phyloP scores from a whole-genome alignment of 2,329 filamentous ascomycete species.

The Fusarium keratoplasticum region DNA sequence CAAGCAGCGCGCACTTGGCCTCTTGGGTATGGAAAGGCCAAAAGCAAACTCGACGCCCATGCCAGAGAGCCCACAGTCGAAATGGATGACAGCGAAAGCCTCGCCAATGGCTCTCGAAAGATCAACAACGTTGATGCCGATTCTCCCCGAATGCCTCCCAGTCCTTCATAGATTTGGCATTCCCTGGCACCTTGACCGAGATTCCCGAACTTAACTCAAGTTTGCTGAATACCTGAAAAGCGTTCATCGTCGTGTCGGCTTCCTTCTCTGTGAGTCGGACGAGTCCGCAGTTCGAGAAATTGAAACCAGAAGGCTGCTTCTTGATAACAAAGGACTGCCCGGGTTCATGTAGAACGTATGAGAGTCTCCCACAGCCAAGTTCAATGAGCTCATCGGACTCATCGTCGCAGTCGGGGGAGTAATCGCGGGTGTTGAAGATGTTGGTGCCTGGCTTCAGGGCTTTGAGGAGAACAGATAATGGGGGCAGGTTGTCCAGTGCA shows the following conservation, averaged over 20 bases:
- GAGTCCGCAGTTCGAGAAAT: too few species aligned
- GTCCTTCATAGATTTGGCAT: background rate
- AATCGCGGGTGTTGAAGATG: background rate
- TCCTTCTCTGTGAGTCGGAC: background rate
- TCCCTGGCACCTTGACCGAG: background rate
- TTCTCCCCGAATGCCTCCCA: background rate
- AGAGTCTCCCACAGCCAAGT: background rate
- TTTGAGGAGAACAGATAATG: background rate
- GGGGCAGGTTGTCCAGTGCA: background rate
- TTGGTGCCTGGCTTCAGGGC: background rate
- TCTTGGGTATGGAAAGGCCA: background rate
- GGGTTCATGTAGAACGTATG: background rate
- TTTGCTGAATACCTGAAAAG: background rate
- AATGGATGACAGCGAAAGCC: background rate
- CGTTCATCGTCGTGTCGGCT: background rate
- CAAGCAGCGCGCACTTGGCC: background rate
- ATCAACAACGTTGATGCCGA: background rate
- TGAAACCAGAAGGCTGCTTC: background rate
- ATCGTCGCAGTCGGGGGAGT: too few species aligned
- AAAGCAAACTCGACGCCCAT: background rate
- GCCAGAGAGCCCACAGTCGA: background rate
- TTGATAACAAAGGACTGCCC: background rate
- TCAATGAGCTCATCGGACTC: background rate
- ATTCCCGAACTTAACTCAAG: background rate
- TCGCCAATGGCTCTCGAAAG: background rate